These are phyloP conservation scores for Gaertneriomyces semiglobifer DNA, from an alignment of 192 early-diverging fungal species.

Conservation along the genomic window DNA sequence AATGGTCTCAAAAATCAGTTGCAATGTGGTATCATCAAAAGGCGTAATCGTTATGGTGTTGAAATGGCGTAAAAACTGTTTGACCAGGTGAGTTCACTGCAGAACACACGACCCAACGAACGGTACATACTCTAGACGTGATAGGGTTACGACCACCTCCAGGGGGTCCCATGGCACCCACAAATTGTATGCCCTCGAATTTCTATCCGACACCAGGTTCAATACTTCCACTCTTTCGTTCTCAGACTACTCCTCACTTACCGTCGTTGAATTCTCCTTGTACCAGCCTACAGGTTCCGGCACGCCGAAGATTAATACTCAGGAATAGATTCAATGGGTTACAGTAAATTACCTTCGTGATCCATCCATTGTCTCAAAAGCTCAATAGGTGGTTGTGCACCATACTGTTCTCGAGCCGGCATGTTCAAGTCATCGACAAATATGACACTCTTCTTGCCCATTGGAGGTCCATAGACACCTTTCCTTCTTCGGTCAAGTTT, in stretches of 20 bases:
- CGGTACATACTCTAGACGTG: constrained; percentile 43
- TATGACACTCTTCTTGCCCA: constrained; percentile 53
- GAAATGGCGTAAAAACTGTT: constrained; percentile 55
- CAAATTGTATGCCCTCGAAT: constrained; percentile 58
- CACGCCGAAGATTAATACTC: no score
- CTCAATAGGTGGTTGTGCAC: constrained; percentile 63
- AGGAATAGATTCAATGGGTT: not conserved
- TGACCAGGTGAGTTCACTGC: not conserved
- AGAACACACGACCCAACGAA: not conserved
- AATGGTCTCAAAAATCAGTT: constrained; percentile 53
- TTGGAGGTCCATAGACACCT: constrained; percentile 56
- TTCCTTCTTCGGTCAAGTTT: constrained; percentile 59
- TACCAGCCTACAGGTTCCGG: constrained; percentile 46
- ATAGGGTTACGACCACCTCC: constrained; percentile 57
- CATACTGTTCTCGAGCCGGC: constrained; percentile 57
- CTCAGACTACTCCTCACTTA: not conserved
- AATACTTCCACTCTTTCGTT: not conserved
- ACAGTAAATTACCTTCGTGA: constrained; percentile 29
- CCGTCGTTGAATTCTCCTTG: constrained; percentile 47
- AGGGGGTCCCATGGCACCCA: constrained; percentile 60
- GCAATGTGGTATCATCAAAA: constrained; percentile 53
- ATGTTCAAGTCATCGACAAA: constrained; percentile 66
- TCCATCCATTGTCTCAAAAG: constrained; percentile 63
- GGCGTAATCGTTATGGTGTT: constrained; percentile 54
- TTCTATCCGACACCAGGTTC: constrained; percentile 26